A percentile compares a stretch with the other conserved stretches of the same genome.
These are phyloP conservation scores for Naganishia albida DNA, from an alignment of 1,284 basidiomycete genomes.

Conservation along the genomic window DNA sequence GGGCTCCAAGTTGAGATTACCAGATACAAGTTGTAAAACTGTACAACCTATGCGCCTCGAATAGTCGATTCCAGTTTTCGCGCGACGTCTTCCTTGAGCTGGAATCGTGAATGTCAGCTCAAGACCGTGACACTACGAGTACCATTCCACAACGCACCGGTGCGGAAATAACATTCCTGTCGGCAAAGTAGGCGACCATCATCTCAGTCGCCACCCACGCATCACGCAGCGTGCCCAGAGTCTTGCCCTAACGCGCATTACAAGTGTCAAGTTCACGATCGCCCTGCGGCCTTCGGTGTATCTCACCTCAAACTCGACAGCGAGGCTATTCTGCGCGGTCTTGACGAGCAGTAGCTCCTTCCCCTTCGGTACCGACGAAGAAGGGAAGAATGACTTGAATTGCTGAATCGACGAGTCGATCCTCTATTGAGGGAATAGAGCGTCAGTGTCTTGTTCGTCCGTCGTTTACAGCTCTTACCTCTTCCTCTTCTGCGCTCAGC, in stretches of 20 bases:
- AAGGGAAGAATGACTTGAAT: conserved; percentile 57
- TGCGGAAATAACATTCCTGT: conserved; percentile 51
- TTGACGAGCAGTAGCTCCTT: conserved; percentile 53
- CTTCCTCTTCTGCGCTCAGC: conserved; percentile 44
- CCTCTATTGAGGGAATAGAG: conserved; percentile 35
- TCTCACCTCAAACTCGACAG: conserved; percentile 51
- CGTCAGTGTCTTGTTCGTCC: neutral
- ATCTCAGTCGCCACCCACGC: conserved; percentile 52
- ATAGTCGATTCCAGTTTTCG: conserved; percentile 38
- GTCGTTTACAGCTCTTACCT: conserved; percentile 34
- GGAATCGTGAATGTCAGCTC: neutral
- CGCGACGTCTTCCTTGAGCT: conserved; percentile 47
- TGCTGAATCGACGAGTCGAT: conserved; percentile 48
- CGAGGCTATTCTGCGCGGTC: conserved; percentile 44
- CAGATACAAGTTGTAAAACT: no score
- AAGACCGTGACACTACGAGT: neutral
- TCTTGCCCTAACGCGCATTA: conserved; percentile 44
- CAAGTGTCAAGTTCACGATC: neutral
- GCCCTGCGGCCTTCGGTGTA: no score
- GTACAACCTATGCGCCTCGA: conserved; percentile 2
- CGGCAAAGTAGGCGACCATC: conserved; percentile 55
- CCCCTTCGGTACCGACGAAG: conserved; percentile 56
- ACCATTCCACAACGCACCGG: conserved; percentile 40
- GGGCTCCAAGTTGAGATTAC: no score
- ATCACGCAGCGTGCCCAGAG: conserved; percentile 50